Base-by-base conservation (phyloP, 2,329 filamentous ascomycete genomes). In the Penicillium crustosum region DNA sequence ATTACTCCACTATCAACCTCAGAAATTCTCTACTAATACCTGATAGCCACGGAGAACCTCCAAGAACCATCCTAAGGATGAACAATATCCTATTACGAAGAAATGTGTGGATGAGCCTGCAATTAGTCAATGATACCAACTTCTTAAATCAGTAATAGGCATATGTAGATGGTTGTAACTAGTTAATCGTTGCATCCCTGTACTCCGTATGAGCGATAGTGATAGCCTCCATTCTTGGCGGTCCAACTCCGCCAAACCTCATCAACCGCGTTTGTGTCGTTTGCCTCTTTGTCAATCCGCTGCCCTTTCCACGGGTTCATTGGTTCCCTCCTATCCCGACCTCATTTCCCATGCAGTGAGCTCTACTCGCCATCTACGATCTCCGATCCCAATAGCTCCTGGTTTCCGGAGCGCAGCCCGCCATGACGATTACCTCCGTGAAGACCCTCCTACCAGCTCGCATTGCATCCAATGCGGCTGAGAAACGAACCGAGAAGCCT, bases 41-140 rank as follows among this genome's bases (percentile, higher is more conserved):
- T 10, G 41, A 17, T 64, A 95, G 91, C 90, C 39, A 95, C 91
- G 68, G 90, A 93, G 63, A 92, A 89, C 65, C 77, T 95, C 42
- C 90, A 92, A 71, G 89, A 93, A 25, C 89, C 91, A 3, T 83
- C 86, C 58, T 91, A 39, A 42, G 21, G 19, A 25, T 25, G 5
- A 72, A 82, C 52, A 25, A 47, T 15, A 38, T 57, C 29, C 29
- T 53, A 21, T 52, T 49, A 62, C 45, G 59, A 60, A 43, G 48
- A 58, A 48, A 61, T 55, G 54, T 49, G 15, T 55, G 39, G 44
- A 57, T 47, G 54, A 49, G 44, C 49, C n/a, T 42, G 12, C 53
- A 42, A 47, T 31, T 56, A 57, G 43, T 59, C 27, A 59, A 41
- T 49, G 41, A 52, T 47, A 59, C 19, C 19, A 45, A 10, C 6